Percentiles rank a stretch among this genome's conserved stretches.
phyloP scores from a whole-genome alignment of 345 rosid species.

The Linum trigynum region DNA sequence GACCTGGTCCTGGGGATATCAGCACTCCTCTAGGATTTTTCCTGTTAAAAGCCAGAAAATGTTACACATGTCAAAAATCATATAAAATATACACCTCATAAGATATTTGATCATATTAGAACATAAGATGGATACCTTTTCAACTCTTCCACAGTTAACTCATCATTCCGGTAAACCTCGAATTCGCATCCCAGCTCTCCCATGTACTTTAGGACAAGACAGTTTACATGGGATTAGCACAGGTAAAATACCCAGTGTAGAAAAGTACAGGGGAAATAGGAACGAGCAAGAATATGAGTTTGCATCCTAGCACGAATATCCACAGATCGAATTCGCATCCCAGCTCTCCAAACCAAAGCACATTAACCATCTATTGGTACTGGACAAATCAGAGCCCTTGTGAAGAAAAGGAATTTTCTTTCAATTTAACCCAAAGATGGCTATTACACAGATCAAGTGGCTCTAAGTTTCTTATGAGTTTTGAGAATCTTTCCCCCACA shows the following conservation, averaged over 20 bases:
- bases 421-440: not conserved
- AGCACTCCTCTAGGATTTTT: conserved; percentile 89
- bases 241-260: too few relatives aligned
- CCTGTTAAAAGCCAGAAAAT: conserved; percentile 29
- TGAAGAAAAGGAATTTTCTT: not conserved
- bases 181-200: conserved; percentile 85
- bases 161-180: conserved; percentile 90
- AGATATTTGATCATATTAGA: not conserved
- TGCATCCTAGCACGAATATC: not conserved
- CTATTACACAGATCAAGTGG: too few relatives aligned
- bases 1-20: conserved; percentile 97
- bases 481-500: too few relatives aligned
- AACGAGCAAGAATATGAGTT: too few relatives aligned
- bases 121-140: conserved; percentile 41
- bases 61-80: not conserved
- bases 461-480: too few relatives aligned
- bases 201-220: conserved; percentile 47
- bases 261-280: too few relatives aligned
- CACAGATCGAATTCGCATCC: too few relatives aligned
- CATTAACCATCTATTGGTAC: not conserved
- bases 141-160: conserved; percentile 72
- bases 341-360: not conserved
- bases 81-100: not conserved
- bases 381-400: not conserved
- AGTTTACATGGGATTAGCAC: not conserved